phyloP scores from a whole-genome alignment of 169 alveolate species.

The Cytauxzoon felis region DNA sequence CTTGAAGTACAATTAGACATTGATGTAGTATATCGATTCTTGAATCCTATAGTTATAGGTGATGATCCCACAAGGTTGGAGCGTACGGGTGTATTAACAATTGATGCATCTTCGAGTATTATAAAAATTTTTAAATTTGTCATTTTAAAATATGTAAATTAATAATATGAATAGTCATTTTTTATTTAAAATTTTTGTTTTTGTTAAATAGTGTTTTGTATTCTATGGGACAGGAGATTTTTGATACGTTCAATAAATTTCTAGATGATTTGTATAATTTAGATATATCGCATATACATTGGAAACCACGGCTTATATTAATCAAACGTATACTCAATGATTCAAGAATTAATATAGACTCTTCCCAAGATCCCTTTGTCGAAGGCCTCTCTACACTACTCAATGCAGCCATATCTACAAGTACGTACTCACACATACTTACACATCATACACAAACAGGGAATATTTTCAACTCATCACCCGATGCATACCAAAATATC shows the following conservation, averaged over 20 bases:
- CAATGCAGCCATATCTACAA: constrained; percentile 11
- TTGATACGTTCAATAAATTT: constrained; percentile 34
- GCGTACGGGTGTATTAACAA: constrained; percentile 3
- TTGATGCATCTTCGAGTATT: constrained; percentile 27
- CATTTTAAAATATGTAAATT: constrained; percentile 5
- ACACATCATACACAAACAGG: too few relatives aligned
- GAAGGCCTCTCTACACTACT: constrained; percentile 35
- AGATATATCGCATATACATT: not conserved
- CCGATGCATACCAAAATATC: too few relatives aligned
- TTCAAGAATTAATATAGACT: constrained; percentile 1
- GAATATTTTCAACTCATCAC: too few relatives aligned
- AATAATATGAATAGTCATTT: too few relatives aligned
- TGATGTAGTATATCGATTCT: constrained; percentile 86
- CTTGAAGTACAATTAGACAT: constrained; percentile 79
- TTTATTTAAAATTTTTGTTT: too few relatives aligned
- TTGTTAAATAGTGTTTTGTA: not conserved
- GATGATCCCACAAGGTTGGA: not conserved
- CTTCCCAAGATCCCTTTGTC: constrained; percentile 23
- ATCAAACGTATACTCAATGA: constrained; percentile 17
- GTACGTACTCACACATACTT: constrained; percentile 10
- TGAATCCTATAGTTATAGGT: too few relatives aligned
- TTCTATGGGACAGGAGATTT: constrained; percentile 18
- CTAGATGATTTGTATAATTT: constrained; percentile 45
- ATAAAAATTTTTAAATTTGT: not conserved
- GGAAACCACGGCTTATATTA: constrained; percentile 1